phyloP scores from a whole-genome alignment of 2,329 filamentous ascomycete genomes.

The Calonectria pauciramosa region DNA sequence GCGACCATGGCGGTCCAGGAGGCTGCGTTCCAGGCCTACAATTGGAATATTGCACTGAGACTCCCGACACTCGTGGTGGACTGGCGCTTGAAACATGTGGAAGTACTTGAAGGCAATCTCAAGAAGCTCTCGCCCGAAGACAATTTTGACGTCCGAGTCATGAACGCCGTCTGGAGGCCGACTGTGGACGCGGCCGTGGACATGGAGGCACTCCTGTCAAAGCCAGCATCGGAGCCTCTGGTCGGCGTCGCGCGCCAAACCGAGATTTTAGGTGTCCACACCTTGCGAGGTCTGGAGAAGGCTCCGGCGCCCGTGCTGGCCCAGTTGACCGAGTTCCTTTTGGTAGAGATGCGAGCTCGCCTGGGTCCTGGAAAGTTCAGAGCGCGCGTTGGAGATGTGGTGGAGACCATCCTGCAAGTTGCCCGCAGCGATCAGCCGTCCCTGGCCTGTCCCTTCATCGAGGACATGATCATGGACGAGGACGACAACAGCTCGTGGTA shows the following conservation, averaged over 20 bases:
- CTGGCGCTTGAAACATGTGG: constrained; percentile 15
- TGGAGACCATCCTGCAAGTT: constrained; percentile 40
- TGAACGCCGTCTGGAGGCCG: constrained; percentile 48
- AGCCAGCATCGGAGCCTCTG: constrained; percentile 21
- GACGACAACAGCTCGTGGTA: constrained; percentile 51
- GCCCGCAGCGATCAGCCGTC: constrained; percentile 47
- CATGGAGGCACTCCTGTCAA: constrained; percentile 34
- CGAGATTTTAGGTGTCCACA: constrained; percentile 24
- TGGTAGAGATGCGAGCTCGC: constrained; percentile 33
- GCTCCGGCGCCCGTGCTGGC: constrained; percentile 20
- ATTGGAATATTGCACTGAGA: constrained; percentile 24
- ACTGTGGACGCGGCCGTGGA: constrained; percentile 46
- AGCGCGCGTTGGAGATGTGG: constrained; percentile 28
- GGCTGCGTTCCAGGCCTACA: constrained; percentile 26
- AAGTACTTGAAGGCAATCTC: constrained; percentile 15
- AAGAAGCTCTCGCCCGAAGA: constrained; percentile 2
- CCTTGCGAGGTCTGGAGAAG: constrained; percentile 25
- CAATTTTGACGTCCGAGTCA: not conserved
- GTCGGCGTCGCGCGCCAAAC: not conserved
- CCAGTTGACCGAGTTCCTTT: constrained; percentile 36
- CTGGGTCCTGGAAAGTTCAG: constrained; percentile 30
- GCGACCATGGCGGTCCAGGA: constrained; percentile 23
- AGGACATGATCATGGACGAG: constrained; percentile 46
- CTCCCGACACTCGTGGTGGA: constrained; percentile 20
- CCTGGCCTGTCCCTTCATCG: constrained; percentile 48